phyloP scores from a whole-genome alignment of 2,329 filamentous ascomycete species.

The Colletotrichum sp. region DNA sequence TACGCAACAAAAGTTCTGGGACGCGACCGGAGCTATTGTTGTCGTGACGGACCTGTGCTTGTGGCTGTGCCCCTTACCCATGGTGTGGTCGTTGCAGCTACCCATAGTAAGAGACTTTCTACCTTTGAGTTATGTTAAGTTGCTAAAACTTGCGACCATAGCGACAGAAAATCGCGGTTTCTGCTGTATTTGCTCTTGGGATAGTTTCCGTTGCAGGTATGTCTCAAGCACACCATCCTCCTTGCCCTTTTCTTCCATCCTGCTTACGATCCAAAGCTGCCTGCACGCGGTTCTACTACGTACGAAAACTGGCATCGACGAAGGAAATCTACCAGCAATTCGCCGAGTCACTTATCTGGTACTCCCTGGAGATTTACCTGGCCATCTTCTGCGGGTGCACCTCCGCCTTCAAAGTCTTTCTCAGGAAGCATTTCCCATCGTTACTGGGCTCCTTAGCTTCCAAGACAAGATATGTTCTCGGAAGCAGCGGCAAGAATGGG shows the following conservation, averaged over 20 bases:
- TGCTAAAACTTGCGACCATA: accelerated
- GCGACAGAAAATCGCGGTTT: neutral
- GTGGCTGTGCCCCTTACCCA: neutral
- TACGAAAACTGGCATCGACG: neutral
- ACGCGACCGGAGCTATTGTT: neutral
- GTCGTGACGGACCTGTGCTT: neutral
- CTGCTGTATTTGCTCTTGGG: neutral
- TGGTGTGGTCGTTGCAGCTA: neutral
- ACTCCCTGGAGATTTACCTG: neutral
- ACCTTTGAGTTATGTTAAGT: accelerated
- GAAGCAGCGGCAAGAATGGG: neutral
- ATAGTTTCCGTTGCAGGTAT: neutral
- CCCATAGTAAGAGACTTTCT: neutral
- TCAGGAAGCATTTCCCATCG: neutral
- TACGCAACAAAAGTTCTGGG: neutral
- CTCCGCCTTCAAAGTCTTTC: neutral
- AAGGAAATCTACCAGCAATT: neutral
- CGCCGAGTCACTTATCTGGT: neutral
- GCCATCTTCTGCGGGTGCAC: neutral
- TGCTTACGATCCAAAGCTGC: neutral
- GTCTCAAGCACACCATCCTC: neutral
- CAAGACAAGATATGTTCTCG: neutral
- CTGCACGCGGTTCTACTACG: neutral
- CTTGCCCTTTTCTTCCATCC: neutral
- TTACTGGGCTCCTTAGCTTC: neutral